Conservation (phyloP, 2,329 filamentous ascomycete genomes). For the Apiospora koreana region DNA sequence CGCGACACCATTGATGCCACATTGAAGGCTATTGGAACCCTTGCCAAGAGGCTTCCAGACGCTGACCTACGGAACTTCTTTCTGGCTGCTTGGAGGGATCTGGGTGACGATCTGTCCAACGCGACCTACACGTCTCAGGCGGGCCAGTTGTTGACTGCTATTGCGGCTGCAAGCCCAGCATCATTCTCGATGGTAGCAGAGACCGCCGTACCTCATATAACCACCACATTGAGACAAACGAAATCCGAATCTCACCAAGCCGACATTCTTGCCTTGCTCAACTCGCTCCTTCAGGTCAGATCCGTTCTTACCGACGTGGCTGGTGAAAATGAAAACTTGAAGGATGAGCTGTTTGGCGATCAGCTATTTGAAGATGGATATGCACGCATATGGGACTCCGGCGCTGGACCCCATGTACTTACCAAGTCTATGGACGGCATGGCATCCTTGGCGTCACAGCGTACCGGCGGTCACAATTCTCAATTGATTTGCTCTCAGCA, state of each 20-base stretch:
- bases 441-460: constrained; percentile 28
- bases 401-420: constrained; percentile 21
- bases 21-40: constrained; percentile 52
- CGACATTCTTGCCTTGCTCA: constrained; percentile 53
- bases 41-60: constrained; percentile 47
- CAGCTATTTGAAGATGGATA: constrained; percentile 29
- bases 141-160: constrained; percentile 52
- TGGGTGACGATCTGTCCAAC: constrained; percentile 54
- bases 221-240: constrained; percentile 50
- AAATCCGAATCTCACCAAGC: constrained; percentile 51
- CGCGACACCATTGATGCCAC: constrained; percentile 59
- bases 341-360: constrained; percentile 33
- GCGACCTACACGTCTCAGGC: constrained; percentile 53
- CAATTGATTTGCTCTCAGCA: constrained; percentile 28
- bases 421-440: constrained; percentile 30
- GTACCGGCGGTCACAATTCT: constrained; percentile 19
- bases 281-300: constrained; percentile 44
- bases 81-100: constrained; percentile 52
- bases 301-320: constrained; percentile 30
- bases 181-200: constrained; percentile 51
- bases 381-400: constrained; percentile 25
- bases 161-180: constrained; percentile 48
- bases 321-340: constrained; percentile 18
- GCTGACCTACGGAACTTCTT: constrained; percentile 48
- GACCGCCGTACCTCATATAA: constrained; percentile 47